Base-by-base conservation (phyloP, 1,284 basidiomycete species). In the Leccinum solheimii region DNA sequence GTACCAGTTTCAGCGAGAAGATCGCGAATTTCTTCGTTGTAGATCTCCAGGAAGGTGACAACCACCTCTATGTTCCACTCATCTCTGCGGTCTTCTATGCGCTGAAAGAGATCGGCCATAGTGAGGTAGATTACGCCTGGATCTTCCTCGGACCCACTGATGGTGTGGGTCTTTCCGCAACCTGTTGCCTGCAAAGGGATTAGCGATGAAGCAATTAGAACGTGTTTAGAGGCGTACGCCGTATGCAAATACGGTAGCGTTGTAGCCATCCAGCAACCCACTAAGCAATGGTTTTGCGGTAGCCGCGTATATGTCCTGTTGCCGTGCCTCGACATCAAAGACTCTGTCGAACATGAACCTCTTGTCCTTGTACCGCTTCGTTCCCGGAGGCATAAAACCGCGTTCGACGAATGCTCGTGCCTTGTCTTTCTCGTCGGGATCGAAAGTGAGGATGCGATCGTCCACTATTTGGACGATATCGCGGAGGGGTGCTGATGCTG, bases 11-110 rank as follows among this genome's bases (percentile, higher is more conserved):
- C 92, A 1, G 87, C 78, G 50, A 98, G 87, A 19, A 98, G 87
- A 76, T 98, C 96, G n/a, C 94, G 91, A 67, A 98, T 98, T 72
- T 94, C 93, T 76, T 98, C 96, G 74, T 98, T 98, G 81, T 98
- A 98, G 58, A 98, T 97, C 76, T 98, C 96, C 61, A 98, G 86
- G 77, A 97, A 97, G 3, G 94, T 95, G 60, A 98, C 91, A 68
- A 88, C 83, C 55, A 98, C 91, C 68, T 95, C 90, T 45, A 90
- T 87, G 58, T 87, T 88, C 82, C 87, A 87, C 38, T 96, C 90
- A 58, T 91, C 91, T 69, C 81, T 85, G 61, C 89, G 84, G 69
- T 95, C 92, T 58, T 92, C 87, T 65, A 98, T 96, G 54, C 88
- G 85, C 67, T 90, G 87, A 74, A 97, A 98, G 61, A 98, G 86